These are phyloP conservation scores for Hamamelis virginiana DNA, from an alignment of 164 flowering plant genomes.

Conservation along the genomic window DNA sequence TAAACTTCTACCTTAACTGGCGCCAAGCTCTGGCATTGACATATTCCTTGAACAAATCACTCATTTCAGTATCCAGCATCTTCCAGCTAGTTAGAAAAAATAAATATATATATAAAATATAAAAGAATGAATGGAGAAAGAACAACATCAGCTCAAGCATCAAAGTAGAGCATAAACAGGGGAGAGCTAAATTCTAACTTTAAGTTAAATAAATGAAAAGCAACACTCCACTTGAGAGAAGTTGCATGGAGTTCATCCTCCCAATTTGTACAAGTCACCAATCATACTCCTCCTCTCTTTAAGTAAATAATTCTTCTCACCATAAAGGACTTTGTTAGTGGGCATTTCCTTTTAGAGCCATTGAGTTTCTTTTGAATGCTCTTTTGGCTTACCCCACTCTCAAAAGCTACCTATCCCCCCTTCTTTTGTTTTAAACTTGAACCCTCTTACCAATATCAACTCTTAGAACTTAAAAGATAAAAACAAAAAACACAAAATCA, in stretches of 20 bases:
- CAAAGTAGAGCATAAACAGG: constrained; percentile 24
- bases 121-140: constrained; percentile 15
- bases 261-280: constrained; percentile 26
- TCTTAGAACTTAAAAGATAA: too few species aligned
- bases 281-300: constrained; percentile 20
- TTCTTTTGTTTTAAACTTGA: background rate
- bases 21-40: constrained; percentile 1
- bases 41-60: constrained; percentile 4
- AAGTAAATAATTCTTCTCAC: constrained; percentile 12
- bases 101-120: constrained; percentile 19
- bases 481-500: too few species aligned
- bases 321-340: constrained; percentile 36
- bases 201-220: constrained; percentile 28
- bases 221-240: constrained; percentile 29
- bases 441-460: background rate
- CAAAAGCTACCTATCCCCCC: constrained; percentile 17
- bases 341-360: constrained; percentile 52
- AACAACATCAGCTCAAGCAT: too few species aligned
- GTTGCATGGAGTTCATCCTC: constrained; percentile 45
- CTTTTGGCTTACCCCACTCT: constrained; percentile 13
- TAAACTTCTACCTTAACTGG: background rate
- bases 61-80: constrained; percentile 15
- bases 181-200: constrained; percentile 26
- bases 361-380: constrained; percentile 1
- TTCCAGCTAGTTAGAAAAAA: background rate